Base-by-base conservation (phyloP, 148 eudicot species). In the Persicaria maculosa region DNA sequence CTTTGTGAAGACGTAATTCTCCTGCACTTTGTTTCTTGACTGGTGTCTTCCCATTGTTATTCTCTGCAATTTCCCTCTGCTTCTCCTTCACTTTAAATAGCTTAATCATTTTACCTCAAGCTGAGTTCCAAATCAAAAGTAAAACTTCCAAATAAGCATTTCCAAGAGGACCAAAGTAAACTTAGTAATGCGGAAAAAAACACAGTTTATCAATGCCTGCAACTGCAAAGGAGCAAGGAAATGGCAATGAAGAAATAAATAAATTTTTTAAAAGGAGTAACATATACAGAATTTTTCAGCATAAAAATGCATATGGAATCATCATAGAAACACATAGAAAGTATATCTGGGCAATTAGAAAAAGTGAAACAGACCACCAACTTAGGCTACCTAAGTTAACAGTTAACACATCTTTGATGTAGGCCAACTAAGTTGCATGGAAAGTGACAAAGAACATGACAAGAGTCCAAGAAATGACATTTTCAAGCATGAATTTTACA, bases 11-110 rank as follows among this genome's bases (percentile, higher is more conserved):
- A 71, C 97, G 93, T 47, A 92, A 75, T 77, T 90, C 97, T 76
- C 93, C 97, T 20, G 97, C 97, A 82, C 86, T 78, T 83, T 92
- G 95, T 81, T 88, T 92, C 91, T 90, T 92, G 62, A 80, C 80
- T 7, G 83, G 84, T 71, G 88, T 69, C 79, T 82, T 84, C 52
- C 95, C 97, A 79, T 88, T 90, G 14, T 83, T 72, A 78, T 80
- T 85, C 79, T 90, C 97, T 46, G 95, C 92, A 55, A 73, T 84
- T 78, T 88, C 94, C 81, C 84, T 89, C 69, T 89, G 94, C 74
- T 85, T 92, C 50, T 86, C 89, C 81, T 92, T 92, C 74, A 88
- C 95, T 75, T 90, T 92, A 72, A 92, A 92, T 68, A 92, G 79
- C 83, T 82, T 90, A 80, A 92, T 92, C 97, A 92, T 92, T 74